Base-by-base conservation (phyloP, 2,329 filamentous ascomycete species). In the Zasmidium citrigriseum region DNA sequence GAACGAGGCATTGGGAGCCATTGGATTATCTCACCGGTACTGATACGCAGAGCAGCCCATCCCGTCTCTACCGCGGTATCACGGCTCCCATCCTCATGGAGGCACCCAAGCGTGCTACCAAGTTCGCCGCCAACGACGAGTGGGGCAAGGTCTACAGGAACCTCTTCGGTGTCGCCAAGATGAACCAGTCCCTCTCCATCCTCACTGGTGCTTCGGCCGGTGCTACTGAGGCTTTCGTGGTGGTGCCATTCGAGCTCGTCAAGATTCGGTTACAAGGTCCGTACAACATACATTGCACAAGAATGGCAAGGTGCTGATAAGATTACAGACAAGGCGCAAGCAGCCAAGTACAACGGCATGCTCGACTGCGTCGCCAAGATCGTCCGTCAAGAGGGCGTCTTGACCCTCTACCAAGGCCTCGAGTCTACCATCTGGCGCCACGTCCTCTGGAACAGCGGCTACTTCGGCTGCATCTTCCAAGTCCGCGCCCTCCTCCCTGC, bases 391-490 rank as follows among this genome's bases (percentile, higher is more conserved):
- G 93, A 98, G 77, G 93, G 95, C 7, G 79, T 88, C 16, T 82
- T 98, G 63, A 91, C 93, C 60, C 83, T 99, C 73, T 99, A 98
- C 83, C 96, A 98, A 77, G 95, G 95, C 57, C 86, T 99, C 49
- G 95, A 99, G 81, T 93, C 90, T 61, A 99, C 95, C 56, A 81
- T 98, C 80, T 99, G 95, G 95, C 88, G 95, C 64, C 95, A 99
- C 78, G 86, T 92, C 56, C 81, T 92, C 60, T 97, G 93, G 93
- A 97, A 97, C 78, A 86, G 90, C 14, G 93, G 93, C 59, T 97
- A 96, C 84, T 99, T 99, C 76, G 95, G 95, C 71, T 96, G 92
- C 78, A 99, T 99, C 75, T 96, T 96, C 86, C 95, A 99, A 79
- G 91, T 98, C 63, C 89, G 93, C 73, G 84, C 86, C 60, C 81